Conservation (phyloP, 805 yeast genomes). For the Wickerhamomyces rabaulensis region DNA sequence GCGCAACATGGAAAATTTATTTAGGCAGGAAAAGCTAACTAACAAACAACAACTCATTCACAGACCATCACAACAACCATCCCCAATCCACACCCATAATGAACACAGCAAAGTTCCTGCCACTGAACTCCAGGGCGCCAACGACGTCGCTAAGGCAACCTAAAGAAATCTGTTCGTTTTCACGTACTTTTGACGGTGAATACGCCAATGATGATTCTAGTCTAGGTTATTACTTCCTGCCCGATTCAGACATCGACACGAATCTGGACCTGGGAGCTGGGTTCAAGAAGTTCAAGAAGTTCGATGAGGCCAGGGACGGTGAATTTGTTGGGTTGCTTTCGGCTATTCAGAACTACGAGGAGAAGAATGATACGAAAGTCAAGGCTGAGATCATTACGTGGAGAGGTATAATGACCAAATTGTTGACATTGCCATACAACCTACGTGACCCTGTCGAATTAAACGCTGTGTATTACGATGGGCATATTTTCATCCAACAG, state of each 20-base stretch:
- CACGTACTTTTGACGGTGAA: slow-evolving; percentile 55
- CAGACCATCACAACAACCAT: too few species aligned
- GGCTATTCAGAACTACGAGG: slow-evolving; percentile 55
- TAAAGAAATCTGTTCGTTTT: slow-evolving; percentile 66
- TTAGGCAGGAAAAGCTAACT: too few species aligned
- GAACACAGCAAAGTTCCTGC: slow-evolving; percentile 9
- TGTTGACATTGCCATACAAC: slow-evolving; percentile 64
- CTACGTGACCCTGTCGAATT: slow-evolving; percentile 51
- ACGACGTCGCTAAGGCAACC: slow-evolving; percentile 80
- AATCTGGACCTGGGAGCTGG: slow-evolving; percentile 64
- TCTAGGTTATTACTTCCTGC: slow-evolving; percentile 73
- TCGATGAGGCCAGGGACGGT: slow-evolving; percentile 52
- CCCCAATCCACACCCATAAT: neutral
- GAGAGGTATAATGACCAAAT: slow-evolving; percentile 76
- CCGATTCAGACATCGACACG: slow-evolving; percentile 63
- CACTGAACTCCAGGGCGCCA: slow-evolving; percentile 37
- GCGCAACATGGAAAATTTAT: neutral
- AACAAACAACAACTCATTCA: too few species aligned
- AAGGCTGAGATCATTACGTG: slow-evolving; percentile 71
- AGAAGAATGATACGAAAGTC: slow-evolving; percentile 33
- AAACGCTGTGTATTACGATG: slow-evolving; percentile 67
- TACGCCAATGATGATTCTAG: slow-evolving; percentile 46
- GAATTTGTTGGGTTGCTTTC: slow-evolving; percentile 52
- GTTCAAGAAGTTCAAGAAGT: slow-evolving; percentile 47
- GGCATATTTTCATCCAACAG: slow-evolving; percentile 59